phyloP scores from a whole-genome alignment of 371 early-diverging fungal genomes.

The Mortierella sp. region DNA sequence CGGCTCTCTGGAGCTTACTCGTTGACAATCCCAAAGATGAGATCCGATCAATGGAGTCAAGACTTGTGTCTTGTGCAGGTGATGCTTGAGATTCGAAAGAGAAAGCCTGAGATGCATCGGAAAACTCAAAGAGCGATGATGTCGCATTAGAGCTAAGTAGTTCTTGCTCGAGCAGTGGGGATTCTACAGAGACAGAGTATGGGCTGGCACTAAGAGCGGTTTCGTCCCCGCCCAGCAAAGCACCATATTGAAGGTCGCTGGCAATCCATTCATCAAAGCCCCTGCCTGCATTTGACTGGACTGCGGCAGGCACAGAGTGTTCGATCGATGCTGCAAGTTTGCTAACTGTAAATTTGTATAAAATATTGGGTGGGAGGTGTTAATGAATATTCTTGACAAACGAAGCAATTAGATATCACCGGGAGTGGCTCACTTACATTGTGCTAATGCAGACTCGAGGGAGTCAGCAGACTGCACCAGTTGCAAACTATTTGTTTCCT shows the following conservation, averaged over 20 bases:
- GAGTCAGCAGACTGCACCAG: conserved; percentile 35
- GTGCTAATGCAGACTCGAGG: conserved; percentile 46
- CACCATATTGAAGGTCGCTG: conserved; percentile 23
- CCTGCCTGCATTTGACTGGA: conserved; percentile 16
- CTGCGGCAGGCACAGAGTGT: neutral
- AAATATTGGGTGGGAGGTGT: neutral
- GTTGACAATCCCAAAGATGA: conserved; percentile 14
- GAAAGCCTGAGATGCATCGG: neutral
- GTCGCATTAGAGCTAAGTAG: neutral
- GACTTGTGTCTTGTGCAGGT: neutral
- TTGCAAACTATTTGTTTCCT: conserved; percentile 20
- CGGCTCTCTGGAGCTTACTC: conserved; percentile 25
- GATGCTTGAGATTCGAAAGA: conserved; percentile 1
- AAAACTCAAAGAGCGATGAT: conserved; percentile 21
- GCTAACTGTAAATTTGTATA: conserved; percentile 19
- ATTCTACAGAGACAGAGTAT: conserved; percentile 6
- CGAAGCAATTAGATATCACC: neutral
- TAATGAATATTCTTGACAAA: neutral
- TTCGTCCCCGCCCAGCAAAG: conserved; percentile 21
- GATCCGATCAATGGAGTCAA: conserved; percentile 3
- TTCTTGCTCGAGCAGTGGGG: conserved; percentile 25
- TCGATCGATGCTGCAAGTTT: conserved; percentile 43
- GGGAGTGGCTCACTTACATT: conserved; percentile 33
- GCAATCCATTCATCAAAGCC: conserved; percentile 52
- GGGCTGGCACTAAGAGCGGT: conserved; percentile 20